Percentiles rank a stretch among this genome's conserved stretches.
Conservation (phyloP, 1,139 yeast species). For the Yamadazyma trypodendri region DNA sequence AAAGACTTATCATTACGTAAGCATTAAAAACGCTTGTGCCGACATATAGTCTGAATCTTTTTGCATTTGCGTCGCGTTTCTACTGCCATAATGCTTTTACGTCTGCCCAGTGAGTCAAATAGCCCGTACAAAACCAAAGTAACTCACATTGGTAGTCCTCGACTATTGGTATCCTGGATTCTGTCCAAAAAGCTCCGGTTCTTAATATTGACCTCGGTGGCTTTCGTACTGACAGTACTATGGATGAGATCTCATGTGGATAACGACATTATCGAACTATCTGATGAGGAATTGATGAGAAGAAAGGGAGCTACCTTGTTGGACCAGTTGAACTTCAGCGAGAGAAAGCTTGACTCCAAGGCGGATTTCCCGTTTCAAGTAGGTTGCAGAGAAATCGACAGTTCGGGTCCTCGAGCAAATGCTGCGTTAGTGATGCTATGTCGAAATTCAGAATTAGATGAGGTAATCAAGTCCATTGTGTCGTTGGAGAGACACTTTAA, state of each 20-base stretch:
- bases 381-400: constrained; percentile 51
- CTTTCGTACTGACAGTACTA: neutral
- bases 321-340: constrained; percentile 9
- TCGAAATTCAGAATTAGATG: constrained; percentile 69
- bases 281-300: constrained; percentile 12
- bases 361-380: constrained; percentile 45
- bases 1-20: too few relatives aligned
- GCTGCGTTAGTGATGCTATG: constrained; percentile 86
- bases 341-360: constrained; percentile 23
- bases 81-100: neutral
- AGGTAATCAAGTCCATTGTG: constrained; percentile 64
- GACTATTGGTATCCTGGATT: neutral
- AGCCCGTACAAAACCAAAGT: neutral
- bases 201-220: neutral
- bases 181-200: neutral
- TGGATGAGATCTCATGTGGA: constrained; percentile 1
- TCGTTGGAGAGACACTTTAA: constrained; percentile 84
- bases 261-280: constrained; percentile 4
- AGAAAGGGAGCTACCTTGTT: constrained; percentile 6
- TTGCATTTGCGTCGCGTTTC: constrained; percentile 1
- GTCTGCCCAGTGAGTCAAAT: neutral
- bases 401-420: constrained; percentile 46
- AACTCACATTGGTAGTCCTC: neutral
- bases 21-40: too few relatives aligned
- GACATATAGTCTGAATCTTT: too few relatives aligned